Conservation (phyloP, 768 basidiomycete genomes). For the Serendipita vermifera region DNA sequence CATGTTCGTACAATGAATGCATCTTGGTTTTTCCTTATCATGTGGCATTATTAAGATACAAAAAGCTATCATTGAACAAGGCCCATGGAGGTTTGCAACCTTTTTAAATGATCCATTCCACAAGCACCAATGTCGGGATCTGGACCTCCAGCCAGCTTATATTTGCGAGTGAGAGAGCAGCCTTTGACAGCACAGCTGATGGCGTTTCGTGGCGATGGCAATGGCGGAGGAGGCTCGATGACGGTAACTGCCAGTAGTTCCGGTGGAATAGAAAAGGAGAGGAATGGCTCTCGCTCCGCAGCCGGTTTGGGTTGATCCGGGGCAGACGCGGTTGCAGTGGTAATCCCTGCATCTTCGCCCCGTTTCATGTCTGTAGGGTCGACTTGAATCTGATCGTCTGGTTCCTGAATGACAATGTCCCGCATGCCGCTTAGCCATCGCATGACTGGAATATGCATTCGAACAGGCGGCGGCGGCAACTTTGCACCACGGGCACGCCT, state of each 20-base stretch:
- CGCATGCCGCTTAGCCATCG: slow-evolving; percentile 1
- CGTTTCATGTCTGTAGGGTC: neutral
- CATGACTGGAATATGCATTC: slow-evolving; percentile 6
- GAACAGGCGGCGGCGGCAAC: slow-evolving; percentile 1
- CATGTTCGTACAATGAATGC: too few species aligned
- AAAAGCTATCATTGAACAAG: too few species aligned
- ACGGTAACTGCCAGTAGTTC: neutral
- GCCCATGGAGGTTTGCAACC: neutral
- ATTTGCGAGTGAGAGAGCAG: neutral
- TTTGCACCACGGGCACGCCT: neutral
- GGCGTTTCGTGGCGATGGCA: neutral
- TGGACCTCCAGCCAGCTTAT: slow-evolving; percentile 3
- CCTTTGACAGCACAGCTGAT: neutral
- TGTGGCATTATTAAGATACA: too few species aligned
- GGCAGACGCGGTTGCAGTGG: neutral
- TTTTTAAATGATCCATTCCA: neutral
- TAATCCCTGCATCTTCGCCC: too few species aligned
- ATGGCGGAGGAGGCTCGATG: neutral
- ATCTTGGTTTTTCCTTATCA: too few species aligned
- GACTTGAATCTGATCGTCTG: neutral
- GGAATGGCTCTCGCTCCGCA: neutral
- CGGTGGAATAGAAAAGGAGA: slow-evolving; percentile 3
- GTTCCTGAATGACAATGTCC: neutral
- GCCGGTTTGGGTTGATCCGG: neutral
- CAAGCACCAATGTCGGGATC: slow-evolving; percentile 4